A percentile compares a stretch with the other conserved stretches of the same genome.
These are phyloP conservation scores for Mycena vitilis DNA, from an alignment of 768 basidiomycete genomes.

Conservation along the genomic window DNA sequence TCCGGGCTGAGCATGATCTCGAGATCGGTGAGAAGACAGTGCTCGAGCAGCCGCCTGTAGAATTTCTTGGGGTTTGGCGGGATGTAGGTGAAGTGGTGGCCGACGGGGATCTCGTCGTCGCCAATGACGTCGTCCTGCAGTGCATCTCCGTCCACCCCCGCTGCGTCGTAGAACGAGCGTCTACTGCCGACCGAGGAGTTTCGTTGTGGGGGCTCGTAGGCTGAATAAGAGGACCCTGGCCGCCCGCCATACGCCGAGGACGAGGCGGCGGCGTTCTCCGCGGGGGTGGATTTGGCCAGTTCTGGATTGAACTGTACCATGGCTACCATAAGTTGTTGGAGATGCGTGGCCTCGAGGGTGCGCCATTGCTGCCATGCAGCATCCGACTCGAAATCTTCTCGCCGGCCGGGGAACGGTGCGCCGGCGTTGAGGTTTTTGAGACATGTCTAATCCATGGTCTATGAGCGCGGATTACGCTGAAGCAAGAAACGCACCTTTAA, in stretches of 20 bases:
- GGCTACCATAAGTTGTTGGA: constrained; percentile 89
- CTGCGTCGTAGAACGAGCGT: constrained; percentile 62
- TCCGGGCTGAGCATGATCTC: constrained; percentile 91
- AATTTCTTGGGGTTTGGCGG: constrained; percentile 88
- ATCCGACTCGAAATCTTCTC: constrained; percentile 88
- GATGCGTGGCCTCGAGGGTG: constrained; percentile 80
- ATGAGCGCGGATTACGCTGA: constrained; percentile 15
- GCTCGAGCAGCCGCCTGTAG: constrained; percentile 87
- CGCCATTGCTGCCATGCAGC: constrained; percentile 89
- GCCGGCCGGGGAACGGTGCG: constrained; percentile 82
- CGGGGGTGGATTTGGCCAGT: constrained; percentile 81
- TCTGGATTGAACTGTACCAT: constrained; percentile 91
- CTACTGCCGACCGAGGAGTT: constrained; percentile 76
- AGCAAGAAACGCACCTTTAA: constrained; percentile 70
- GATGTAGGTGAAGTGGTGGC: constrained; percentile 89
- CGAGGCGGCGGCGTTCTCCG: constrained; percentile 60
- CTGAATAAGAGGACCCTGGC: constrained; percentile 69
- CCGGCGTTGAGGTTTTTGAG: constrained; percentile 92
- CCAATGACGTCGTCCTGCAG: constrained; percentile 57
- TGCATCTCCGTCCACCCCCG: constrained; percentile 47
- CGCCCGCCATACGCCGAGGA: constrained; percentile 57
- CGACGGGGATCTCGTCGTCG: constrained; percentile 78
- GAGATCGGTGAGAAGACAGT: constrained; percentile 86
- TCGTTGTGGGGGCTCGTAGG: constrained; percentile 54
- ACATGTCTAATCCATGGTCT: constrained; percentile 68